Percentiles rank a stretch among this genome's conserved stretches.
Evolutionary conservation across 1,284 basidiomycete genomes (phyloP).

Genomic region (Naganishia albida): DNA sequence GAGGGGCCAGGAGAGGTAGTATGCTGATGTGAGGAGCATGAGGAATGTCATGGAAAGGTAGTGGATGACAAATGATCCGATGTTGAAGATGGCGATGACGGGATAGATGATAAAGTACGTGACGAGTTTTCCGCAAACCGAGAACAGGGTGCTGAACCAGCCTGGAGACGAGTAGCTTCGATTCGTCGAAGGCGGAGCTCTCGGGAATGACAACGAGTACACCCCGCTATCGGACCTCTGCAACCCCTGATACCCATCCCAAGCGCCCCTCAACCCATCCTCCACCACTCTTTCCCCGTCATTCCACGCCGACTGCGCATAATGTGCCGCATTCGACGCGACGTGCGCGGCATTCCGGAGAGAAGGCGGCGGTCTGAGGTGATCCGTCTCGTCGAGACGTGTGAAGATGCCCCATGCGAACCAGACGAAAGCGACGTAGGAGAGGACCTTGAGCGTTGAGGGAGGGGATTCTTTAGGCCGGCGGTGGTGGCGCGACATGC

Average conservation of each 20-base stretch:
- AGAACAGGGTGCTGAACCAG: conserved; percentile 10
- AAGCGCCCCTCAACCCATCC: conserved; percentile 16
- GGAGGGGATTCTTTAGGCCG: conserved; percentile 14
- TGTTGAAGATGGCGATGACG: conserved; percentile 95
- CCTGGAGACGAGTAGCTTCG: background rate
- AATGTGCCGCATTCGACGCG: conserved; percentile 7
- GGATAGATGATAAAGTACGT: conserved; percentile 24
- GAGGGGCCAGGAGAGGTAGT: conserved; percentile 18
- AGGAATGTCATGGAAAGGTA: conserved; percentile 21
- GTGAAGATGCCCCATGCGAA: conserved; percentile 24
- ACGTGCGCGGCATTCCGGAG: conserved; percentile 2
- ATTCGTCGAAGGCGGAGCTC: background rate
- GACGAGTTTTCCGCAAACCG: background rate
- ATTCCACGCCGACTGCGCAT: conserved; percentile 6
- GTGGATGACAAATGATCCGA: conserved; percentile 89
- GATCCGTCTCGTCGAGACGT: conserved; percentile 23
- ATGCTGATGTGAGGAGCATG: conserved; percentile 23
- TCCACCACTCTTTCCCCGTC: conserved; percentile 14
- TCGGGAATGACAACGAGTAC: conserved; percentile 17
- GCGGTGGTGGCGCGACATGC: conserved; percentile 1
- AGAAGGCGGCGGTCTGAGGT: conserved; percentile 13
- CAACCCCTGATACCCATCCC: conserved; percentile 16
- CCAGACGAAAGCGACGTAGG: conserved; percentile 24
- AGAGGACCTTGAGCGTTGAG: conserved; percentile 19
- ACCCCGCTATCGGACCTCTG: conserved; percentile 12